These are phyloP conservation scores for Aspergillus pseudonomiae DNA, from an alignment of 2,329 filamentous ascomycete genomes.

Conservation along the genomic window DNA sequence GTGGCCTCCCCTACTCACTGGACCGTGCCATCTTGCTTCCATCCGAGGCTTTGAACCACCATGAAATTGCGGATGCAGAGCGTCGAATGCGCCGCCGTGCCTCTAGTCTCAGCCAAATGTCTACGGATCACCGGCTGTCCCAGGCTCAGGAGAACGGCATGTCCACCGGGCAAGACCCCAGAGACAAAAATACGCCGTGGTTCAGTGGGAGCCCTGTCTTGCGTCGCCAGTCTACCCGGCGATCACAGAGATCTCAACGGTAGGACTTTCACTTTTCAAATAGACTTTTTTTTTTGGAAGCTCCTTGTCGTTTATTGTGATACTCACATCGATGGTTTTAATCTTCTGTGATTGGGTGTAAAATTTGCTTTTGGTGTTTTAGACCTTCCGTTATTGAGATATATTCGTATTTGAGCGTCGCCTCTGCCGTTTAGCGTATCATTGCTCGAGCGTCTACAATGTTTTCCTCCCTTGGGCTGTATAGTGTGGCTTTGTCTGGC, in stretches of 20 bases:
- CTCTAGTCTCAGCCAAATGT: constrained; percentile 39
- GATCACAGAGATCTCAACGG: constrained; percentile 26
- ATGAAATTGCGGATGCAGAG: constrained; percentile 59
- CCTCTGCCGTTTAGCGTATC: not conserved
- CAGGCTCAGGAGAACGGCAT: constrained; percentile 26
- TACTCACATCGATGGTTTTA: not conserved
- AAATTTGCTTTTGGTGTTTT: not conserved
- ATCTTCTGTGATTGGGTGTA: not conserved
- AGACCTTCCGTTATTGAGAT: not conserved
- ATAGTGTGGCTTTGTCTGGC: not conserved
- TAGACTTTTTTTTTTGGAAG: not conserved
- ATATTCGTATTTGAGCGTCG: not conserved
- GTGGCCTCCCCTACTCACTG: constrained; percentile 67
- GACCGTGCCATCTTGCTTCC: constrained; percentile 72
- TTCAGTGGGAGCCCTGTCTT: constrained; percentile 25
- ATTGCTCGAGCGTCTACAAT: not conserved
- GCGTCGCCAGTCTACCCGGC: constrained; percentile 33
- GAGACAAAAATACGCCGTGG: constrained; percentile 24
- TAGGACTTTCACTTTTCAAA: constrained; percentile 8
- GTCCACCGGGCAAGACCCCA: constrained; percentile 30
- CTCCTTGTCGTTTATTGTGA: not conserved
- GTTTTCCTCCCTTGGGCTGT: not conserved
- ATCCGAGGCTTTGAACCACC: constrained; percentile 64
- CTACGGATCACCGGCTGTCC: constrained; percentile 28
- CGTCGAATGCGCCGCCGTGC: constrained; percentile 44